Percentiles rank a stretch among this genome's conserved stretches.
phyloP scores from a whole-genome alignment of 208 protist genomes.

The Trypanosoma platydactyli region DNA sequence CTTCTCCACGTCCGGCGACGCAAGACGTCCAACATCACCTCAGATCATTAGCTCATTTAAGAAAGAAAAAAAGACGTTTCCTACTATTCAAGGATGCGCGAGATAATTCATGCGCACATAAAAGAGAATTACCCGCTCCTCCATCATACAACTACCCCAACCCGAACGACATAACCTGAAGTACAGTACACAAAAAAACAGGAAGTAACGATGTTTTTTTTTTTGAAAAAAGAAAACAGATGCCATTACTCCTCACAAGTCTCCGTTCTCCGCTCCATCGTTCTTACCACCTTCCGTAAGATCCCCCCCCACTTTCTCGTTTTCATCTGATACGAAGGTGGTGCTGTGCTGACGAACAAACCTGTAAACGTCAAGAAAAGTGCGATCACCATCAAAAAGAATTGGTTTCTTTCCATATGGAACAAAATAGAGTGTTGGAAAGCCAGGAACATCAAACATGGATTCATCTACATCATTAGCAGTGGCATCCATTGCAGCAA shows the following conservation, averaged over 20 bases:
- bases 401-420: conserved; percentile 31
- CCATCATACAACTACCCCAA: no score
- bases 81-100: no score
- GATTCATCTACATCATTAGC: conserved; percentile 39
- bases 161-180: no score
- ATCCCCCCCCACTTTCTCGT: conserved; percentile 19
- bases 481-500: conserved; percentile 74
- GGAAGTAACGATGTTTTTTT: no score
- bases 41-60: no score
- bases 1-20: no score
- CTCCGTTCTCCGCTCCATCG: conserved; percentile 19
- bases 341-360: conserved; percentile 43
- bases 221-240: neutral
- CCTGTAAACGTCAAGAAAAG: conserved; percentile 75
- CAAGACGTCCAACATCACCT: no score
- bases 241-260: conserved; percentile 8
- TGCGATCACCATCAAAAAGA: conserved; percentile 37
- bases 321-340: conserved; percentile 19
- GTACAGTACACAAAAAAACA: no score
- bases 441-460: conserved; percentile 46
- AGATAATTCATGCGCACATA: no score
- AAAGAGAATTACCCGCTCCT: no score
- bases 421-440: conserved; percentile 72
- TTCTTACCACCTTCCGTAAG: conserved; percentile 7
- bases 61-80: no score